Base-by-base conservation (phyloP, 1,284 basidiomycete genomes). In the Moesziomyces globuligerus region DNA sequence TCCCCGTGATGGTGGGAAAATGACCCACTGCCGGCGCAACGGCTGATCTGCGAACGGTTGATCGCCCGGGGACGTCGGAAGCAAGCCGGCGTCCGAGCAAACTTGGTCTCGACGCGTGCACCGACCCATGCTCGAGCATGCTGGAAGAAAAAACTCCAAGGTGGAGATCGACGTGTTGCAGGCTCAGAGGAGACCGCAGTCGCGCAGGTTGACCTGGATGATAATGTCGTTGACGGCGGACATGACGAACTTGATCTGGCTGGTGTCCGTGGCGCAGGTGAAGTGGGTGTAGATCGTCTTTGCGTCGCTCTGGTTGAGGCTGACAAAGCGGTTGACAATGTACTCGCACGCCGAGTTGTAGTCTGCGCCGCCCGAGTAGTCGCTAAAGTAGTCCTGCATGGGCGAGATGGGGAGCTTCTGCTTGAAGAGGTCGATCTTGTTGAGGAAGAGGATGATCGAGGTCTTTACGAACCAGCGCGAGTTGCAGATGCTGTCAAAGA, bases 341-440 rank as follows among this genome's bases (percentile, higher is more conserved):
- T 77, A 83, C 50, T 79, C 74, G 58, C 72, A 77, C 20, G 76
- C 78, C 13, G 79, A 49, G 29, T 78, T 73, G 66, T 75, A 80
- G 39, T 79, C 76, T 9, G 65, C 37, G 34, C 76, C 74, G 18
- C 74, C 75, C 1, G 64, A 75, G 75, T 83, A 84, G 70, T 84
- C 83, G 74, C 92, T 91, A 89, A 97, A 97, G 85, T 93, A 95
- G 82, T 92, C 89, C 24, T 87, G 87, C 52, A 97, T 82, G 3
- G 94, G 94, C 46, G 92, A 94, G 51, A 89, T 86, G 1, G 91
- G 90, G 6, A 98, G 87, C 83, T 97, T 98, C 83, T 94, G 92
- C 15, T 91, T 90, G 85, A 98, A 97, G 53, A 98, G 85, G 84
- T 98, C 94, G 81, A 96, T 96, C 88, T 82, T 78, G 61, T 76